Base-by-base conservation (phyloP, 2,329 filamentous ascomycete genomes). In the Colletotrichum sp. region DNA sequence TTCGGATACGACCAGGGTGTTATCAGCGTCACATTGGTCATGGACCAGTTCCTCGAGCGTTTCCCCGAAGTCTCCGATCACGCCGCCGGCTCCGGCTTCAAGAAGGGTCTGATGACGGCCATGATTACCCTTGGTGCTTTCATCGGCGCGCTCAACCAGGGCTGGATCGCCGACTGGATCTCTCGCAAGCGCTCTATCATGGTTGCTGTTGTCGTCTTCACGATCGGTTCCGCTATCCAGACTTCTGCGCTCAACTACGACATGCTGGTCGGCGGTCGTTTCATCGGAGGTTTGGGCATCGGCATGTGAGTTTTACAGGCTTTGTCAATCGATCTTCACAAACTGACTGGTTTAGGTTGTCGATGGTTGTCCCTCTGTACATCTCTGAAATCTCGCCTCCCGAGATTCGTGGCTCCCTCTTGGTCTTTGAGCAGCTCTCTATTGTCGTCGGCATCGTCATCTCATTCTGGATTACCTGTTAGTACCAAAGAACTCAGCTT, bases 101-200 rank as follows among this genome's bases (percentile, higher is more conserved):
- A 69, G 70, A 76, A 76, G 57, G 73, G 73, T n/a, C 64, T 76
- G 6, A 80, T 84, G 79, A 84, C 82, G 3, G 80, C 85, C 5
- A 87, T 89, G 79, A 85, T 92, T 30, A 88, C 91, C 79, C 85
- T 92, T 4, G 90, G 90, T 61, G 90, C 90, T 59, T 76, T 76
- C 34, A 68, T 76, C 91, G 91, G 90, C 36, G 87, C 87, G 5
- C 80, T 92, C 36, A 87, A 88, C 79, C 88, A 87, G 34, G 89
- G 90, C 1, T 89, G 89, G 78, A 74, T 84, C 65, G 83, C 83
- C 39, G 78, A 85, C 73, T 78, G 63, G 30, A 73, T 83, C 61
- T 82, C 83, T 15, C 80, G 83, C 16, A 82, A 83, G 70, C 70
- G 77, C 13, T 77, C 81, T 57, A 83, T 85, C 71, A 80, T 84